A percentile compares a stretch with the other conserved stretches of the same genome.
These are phyloP conservation scores for Cairneyella variabilis DNA, from an alignment of 495 filamentous ascomycete species.

Conservation along the genomic window DNA sequence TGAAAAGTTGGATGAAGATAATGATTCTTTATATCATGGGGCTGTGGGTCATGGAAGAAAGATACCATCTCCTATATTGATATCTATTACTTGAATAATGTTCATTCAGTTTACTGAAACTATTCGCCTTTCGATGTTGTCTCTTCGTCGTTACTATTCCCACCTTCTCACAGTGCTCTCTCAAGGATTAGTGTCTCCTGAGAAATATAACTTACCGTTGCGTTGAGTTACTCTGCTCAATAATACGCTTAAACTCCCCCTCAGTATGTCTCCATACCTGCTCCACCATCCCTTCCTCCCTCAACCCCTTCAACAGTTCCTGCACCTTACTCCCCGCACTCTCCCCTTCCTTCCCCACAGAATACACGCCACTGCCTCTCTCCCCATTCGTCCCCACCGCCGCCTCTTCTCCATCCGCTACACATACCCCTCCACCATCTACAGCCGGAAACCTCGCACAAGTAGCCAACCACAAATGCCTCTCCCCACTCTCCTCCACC, in stretches of 20 bases:
- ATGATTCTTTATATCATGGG: no score
- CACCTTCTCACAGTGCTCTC: no score
- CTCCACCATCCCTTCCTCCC: constrained; percentile 38
- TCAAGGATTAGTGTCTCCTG: no score
- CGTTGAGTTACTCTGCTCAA: not conserved
- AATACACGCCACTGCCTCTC: constrained; percentile 49
- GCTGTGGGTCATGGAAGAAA: no score
- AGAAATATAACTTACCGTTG: no score
- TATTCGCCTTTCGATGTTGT: no score
- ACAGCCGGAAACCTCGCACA: constrained; percentile 42
- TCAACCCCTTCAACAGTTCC: constrained; percentile 33
- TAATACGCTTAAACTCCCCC: constrained; percentile 40
- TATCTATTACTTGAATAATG: no score
- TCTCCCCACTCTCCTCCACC: constrained; percentile 45
- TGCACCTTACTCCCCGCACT: constrained; percentile 30
- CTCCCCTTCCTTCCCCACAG: constrained; percentile 41
- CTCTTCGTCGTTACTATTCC: no score
- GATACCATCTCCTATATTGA: no score
- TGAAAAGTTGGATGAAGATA: no score
- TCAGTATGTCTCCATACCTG: constrained; percentile 48
- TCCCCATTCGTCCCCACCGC: constrained; percentile 41
- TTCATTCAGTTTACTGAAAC: no score
- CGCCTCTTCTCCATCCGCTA: constrained; percentile 26
- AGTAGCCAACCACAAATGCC: constrained; percentile 52
- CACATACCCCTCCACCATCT: constrained; percentile 16